Conservation (phyloP, 495 filamentous ascomycete species). For the Daldinia grandis region DNA sequence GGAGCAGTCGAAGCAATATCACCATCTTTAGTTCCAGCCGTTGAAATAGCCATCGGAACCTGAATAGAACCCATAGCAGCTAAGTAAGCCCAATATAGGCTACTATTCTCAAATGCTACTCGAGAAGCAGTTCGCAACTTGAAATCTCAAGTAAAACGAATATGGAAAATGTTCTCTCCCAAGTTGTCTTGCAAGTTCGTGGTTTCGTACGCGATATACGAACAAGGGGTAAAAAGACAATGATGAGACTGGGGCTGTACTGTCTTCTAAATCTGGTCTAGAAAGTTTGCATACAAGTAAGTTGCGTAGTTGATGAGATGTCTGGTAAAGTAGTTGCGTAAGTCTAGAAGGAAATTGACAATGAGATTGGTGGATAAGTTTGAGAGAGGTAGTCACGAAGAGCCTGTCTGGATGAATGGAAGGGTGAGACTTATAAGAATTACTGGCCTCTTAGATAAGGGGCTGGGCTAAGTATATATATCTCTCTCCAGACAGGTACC, state of each 20-base stretch:
- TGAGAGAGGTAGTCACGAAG: neutral
- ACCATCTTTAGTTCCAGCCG: constrained; percentile 1
- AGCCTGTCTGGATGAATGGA: neutral
- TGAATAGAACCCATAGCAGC: constrained; percentile 13
- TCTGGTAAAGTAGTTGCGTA: constrained; percentile 1
- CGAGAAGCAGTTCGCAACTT: neutral
- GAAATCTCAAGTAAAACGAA: neutral
- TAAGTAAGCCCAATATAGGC: neutral
- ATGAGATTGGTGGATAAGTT: constrained; percentile 1
- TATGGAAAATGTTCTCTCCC: too few relatives aligned
- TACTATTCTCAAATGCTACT: neutral
- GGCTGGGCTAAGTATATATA: neutral
- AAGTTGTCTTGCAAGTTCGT: neutral
- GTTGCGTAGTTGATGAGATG: neutral
- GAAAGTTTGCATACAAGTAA: neutral
- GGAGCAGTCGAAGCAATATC: constrained; percentile 56
- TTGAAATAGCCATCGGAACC: neutral
- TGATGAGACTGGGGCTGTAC: neutral
- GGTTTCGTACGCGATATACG: neutral
- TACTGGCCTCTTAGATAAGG: constrained; percentile 25
- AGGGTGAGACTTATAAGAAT: constrained; percentile 15
- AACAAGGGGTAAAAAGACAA: neutral
- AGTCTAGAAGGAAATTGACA: constrained; percentile 8
- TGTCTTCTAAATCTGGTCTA: neutral
- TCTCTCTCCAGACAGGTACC: too few relatives aligned